Conservation (phyloP, 129 eudicot species). For the Pulicaria dysenterica region DNA sequence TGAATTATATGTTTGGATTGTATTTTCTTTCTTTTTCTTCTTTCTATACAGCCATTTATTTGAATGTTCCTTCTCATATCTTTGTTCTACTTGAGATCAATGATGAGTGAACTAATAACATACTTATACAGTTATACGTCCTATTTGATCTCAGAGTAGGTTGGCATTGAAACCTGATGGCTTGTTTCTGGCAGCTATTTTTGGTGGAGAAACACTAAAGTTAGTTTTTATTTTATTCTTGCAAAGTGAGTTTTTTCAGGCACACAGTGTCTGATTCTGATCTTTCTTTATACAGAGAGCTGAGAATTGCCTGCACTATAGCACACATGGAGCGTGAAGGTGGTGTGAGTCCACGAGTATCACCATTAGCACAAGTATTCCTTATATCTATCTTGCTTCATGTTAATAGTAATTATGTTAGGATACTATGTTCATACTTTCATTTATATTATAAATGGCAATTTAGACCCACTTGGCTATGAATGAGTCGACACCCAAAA, state of each 20-base stretch:
- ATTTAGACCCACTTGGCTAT: background rate
- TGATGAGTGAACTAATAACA: background rate
- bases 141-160: slow-evolving; percentile 61
- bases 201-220: slow-evolving; percentile 98
- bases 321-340: slow-evolving; percentile 99
- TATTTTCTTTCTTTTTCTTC: background rate
- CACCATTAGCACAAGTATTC: slow-evolving; percentile 93
- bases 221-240: slow-evolving; percentile 22
- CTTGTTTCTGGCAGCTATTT: slow-evolving; percentile 86
- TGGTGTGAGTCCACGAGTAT: slow-evolving; percentile 90
- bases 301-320: slow-evolving; percentile 92
- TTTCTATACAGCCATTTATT: background rate
- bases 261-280: slow-evolving; percentile 18
- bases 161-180: slow-evolving; percentile 97
- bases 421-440: background rate
- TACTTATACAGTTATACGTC: background rate
- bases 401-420: background rate
- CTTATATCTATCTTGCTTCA: slow-evolving; percentile 18
- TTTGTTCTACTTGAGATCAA: background rate
- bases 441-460: background rate
- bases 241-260: background rate
- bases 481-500: background rate
- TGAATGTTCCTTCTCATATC: slow-evolving; percentile 16
- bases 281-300: slow-evolving; percentile 52
- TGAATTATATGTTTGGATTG: background rate